Percentiles rank a stretch among this genome's conserved stretches.
These are phyloP conservation scores for Salix koriyanagi DNA, from an alignment of 345 rosid genomes.

Conservation along the genomic window DNA sequence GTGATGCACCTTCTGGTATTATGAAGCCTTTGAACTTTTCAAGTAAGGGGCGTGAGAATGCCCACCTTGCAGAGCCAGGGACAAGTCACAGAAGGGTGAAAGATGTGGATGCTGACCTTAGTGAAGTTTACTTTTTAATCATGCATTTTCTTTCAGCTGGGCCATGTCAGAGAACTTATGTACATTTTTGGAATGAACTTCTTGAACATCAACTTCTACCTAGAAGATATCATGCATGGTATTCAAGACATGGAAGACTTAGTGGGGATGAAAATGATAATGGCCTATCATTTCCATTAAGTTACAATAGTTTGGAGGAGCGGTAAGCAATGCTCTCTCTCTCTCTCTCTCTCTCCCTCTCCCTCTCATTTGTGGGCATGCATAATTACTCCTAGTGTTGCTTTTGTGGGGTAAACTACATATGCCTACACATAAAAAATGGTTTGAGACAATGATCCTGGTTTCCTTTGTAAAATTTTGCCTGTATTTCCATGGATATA, in stretches of 20 bases:
- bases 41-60: slow-evolving; percentile 49
- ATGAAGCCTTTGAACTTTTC: slow-evolving; percentile 67
- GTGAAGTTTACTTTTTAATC: slow-evolving; percentile 85
- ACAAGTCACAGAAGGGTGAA: slow-evolving; percentile 32
- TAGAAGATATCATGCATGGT: slow-evolving; percentile 94
- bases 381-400: background rate
- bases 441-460: slow-evolving; percentile 1
- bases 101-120: slow-evolving; percentile 66
- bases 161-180: slow-evolving; percentile 77
- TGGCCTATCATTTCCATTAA: slow-evolving; percentile 72
- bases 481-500: background rate
- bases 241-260: slow-evolving; percentile 67
- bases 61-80: slow-evolving; percentile 44
- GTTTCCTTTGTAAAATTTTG: background rate
- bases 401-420: background rate
- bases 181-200: slow-evolving; percentile 77
- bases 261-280: slow-evolving; percentile 72
- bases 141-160: slow-evolving; percentile 92
- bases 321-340: slow-evolving; percentile 44
- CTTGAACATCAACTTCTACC: slow-evolving; percentile 87
- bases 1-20: slow-evolving; percentile 42
- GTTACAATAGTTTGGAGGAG: slow-evolving; percentile 58
- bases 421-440: background rate
- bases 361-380: background rate
- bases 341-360: background rate